Evolutionary conservation across 257 asterid genomes (phyloP).

Genomic region (Petunia axillaris): DNA sequence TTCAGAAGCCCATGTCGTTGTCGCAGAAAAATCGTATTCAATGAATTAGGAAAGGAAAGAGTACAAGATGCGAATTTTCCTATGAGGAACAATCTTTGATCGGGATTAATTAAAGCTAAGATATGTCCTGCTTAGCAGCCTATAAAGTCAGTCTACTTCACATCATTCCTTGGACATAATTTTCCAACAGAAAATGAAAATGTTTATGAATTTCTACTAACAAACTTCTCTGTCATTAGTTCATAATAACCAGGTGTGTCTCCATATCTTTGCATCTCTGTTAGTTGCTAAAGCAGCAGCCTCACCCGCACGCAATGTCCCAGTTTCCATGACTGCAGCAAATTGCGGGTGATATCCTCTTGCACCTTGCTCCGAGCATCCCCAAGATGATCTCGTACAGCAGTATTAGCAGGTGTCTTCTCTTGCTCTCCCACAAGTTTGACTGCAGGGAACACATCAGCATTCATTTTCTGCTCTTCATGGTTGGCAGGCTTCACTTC

Average conservation of each 20-base stretch:
- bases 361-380: conserved; percentile 82
- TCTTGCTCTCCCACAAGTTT: conserved; percentile 10
- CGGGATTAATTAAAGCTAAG: background rate
- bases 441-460: no score
- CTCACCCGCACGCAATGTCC: conserved; percentile 89
- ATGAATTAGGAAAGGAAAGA: background rate
- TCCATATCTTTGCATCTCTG: conserved; percentile 87
- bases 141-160: background rate
- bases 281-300: conserved; percentile 94
- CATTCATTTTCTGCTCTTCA: background rate
- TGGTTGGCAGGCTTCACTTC: background rate
- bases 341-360: conserved; percentile 77
- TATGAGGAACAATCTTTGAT: background rate
- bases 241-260: conserved; percentile 47
- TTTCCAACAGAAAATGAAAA: background rate
- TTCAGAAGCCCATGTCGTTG: background rate
- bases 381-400: conserved; percentile 49
- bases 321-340: conserved; percentile 89
- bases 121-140: background rate
- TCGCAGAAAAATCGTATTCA: background rate
- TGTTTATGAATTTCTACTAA: background rate
- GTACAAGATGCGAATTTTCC: background rate
- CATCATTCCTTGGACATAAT: background rate
- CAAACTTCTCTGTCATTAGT: background rate
- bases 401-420: background rate